A percentile compares a stretch with the other conserved stretches of the same genome.
Conservation (phyloP, 495 filamentous ascomycete species). For the Tuber microsphaerosporum region DNA sequence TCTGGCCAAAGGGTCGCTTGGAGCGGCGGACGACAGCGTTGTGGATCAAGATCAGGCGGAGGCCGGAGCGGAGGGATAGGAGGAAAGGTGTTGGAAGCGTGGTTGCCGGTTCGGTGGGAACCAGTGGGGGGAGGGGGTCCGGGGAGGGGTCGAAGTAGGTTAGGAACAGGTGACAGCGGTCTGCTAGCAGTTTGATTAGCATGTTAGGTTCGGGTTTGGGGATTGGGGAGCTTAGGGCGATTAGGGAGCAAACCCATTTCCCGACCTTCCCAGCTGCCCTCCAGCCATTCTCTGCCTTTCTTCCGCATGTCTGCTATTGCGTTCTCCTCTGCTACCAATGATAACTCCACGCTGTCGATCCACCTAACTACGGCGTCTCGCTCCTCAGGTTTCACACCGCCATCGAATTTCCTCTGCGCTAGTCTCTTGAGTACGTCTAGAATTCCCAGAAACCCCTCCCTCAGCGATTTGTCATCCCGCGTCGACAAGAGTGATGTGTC, state of each 20-base stretch:
- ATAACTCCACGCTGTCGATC: slow-evolving; percentile 66
- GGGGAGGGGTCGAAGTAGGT: slow-evolving; percentile 59
- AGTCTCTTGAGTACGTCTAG: slow-evolving; percentile 86
- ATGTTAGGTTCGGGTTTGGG: slow-evolving; percentile 6
- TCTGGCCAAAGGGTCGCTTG: slow-evolving; percentile 79
- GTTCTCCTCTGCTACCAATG: slow-evolving; percentile 68
- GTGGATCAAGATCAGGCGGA: slow-evolving; percentile 76
- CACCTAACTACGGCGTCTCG: slow-evolving; percentile 62
- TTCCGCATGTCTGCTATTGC: slow-evolving; percentile 61
- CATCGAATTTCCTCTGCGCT: slow-evolving; percentile 79
- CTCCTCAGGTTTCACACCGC: slow-evolving; percentile 71
- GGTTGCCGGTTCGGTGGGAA: slow-evolving; percentile 50
- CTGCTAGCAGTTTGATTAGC: slow-evolving; percentile 40
- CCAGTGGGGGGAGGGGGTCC: slow-evolving; percentile 63
- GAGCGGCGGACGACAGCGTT: slow-evolving; percentile 81
- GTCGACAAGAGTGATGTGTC: slow-evolving; percentile 40
- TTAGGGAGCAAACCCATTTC: slow-evolving; percentile 46
- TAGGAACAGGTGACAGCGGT: slow-evolving; percentile 64
- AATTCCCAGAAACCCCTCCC: slow-evolving; percentile 68
- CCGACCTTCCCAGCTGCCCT: slow-evolving; percentile 71
- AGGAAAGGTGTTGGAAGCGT: slow-evolving; percentile 70
- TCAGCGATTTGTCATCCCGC: slow-evolving; percentile 37
- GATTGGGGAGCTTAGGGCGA: not conserved
- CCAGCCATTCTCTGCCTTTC: slow-evolving; percentile 68
- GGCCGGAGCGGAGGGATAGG: slow-evolving; percentile 63